These are phyloP conservation scores for Paraphoma sp. DNA, from an alignment of 2,329 filamentous ascomycete species.

Conservation along the genomic window DNA sequence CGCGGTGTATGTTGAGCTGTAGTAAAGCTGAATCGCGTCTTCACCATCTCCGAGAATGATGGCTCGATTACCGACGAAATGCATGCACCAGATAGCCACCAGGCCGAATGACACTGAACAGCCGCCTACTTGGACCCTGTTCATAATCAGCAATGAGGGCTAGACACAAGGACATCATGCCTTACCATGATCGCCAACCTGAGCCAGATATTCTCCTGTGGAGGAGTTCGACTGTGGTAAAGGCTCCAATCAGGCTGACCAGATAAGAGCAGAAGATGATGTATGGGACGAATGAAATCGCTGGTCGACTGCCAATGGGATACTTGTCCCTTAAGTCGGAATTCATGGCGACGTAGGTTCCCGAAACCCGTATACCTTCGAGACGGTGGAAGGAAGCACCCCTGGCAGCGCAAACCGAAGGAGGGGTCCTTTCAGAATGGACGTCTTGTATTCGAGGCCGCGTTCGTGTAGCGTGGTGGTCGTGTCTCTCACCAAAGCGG, in stretches of 20 bases:
- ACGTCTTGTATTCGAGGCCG: not conserved
- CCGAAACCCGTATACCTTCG: too few species aligned
- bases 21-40: slow-evolving; percentile 71
- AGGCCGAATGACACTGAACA: slow-evolving; percentile 55
- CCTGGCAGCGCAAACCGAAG: not conserved
- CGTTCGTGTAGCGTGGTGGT: not conserved
- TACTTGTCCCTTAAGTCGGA: slow-evolving; percentile 33
- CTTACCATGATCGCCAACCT: slow-evolving; percentile 41
- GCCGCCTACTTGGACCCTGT: slow-evolving; percentile 51
- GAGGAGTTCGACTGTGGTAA: slow-evolving; percentile 81
- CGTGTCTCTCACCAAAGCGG: not conserved
- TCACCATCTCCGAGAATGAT: slow-evolving; percentile 71
- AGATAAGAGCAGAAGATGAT: slow-evolving; percentile 65
- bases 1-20: slow-evolving; percentile 74
- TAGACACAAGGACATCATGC: slow-evolving; percentile 33
- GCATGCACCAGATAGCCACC: slow-evolving; percentile 65
- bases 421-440: not conserved
- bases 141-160: slow-evolving; percentile 5
- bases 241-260: slow-evolving; percentile 76
- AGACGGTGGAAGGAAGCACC: not conserved
- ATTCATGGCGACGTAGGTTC: slow-evolving; percentile 8
- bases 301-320: slow-evolving; percentile 41
- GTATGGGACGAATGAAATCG: slow-evolving; percentile 49
- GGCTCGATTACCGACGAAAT: slow-evolving; percentile 83
- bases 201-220: slow-evolving; percentile 72